Percentiles rank a stretch among this genome's conserved stretches.
Conservation (phyloP, 768 basidiomycete species). For the Rickenella mellea region DNA sequence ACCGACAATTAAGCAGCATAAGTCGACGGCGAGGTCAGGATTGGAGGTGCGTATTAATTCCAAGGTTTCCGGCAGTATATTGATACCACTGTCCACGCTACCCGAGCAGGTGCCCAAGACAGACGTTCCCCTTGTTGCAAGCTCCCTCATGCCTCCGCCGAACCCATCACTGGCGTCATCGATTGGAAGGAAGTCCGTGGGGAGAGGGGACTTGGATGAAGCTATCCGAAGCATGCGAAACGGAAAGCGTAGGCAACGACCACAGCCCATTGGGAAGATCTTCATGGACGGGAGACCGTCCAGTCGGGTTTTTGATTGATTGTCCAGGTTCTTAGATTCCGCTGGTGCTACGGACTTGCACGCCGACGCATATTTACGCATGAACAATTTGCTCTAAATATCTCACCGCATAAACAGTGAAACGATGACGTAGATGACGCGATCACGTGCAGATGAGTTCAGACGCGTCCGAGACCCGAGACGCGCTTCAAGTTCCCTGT, state of each 20-base stretch:
- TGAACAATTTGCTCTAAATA: too few relatives aligned
- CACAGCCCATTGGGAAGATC: constrained; percentile 66
- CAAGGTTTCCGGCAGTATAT: background rate
- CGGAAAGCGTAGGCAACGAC: constrained; percentile 45
- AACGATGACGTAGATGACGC: too few relatives aligned
- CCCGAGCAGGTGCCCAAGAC: constrained; percentile 8
- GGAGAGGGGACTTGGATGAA: constrained; percentile 75
- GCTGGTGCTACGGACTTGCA: too few relatives aligned
- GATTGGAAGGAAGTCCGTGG: constrained; percentile 43
- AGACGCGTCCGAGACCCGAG: too few relatives aligned
- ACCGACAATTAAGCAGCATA: too few relatives aligned
- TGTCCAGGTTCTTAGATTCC: too few relatives aligned
- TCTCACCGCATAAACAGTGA: too few relatives aligned
- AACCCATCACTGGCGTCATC: constrained; percentile 28
- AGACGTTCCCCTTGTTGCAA: constrained; percentile 34
- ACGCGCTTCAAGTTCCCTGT: too few relatives aligned
- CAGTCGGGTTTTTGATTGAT: constrained; percentile 20
- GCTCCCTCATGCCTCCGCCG: constrained; percentile 18
- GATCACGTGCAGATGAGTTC: too few relatives aligned
- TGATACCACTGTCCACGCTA: background rate
- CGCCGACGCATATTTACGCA: too few relatives aligned
- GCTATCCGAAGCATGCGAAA: constrained; percentile 74
- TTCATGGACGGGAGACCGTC: constrained; percentile 54
- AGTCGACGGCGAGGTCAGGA: too few relatives aligned
- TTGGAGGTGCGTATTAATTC: constrained; percentile 6